Base-by-base conservation (phyloP, 306 rosid genomes). In the Datisca glomerata region DNA sequence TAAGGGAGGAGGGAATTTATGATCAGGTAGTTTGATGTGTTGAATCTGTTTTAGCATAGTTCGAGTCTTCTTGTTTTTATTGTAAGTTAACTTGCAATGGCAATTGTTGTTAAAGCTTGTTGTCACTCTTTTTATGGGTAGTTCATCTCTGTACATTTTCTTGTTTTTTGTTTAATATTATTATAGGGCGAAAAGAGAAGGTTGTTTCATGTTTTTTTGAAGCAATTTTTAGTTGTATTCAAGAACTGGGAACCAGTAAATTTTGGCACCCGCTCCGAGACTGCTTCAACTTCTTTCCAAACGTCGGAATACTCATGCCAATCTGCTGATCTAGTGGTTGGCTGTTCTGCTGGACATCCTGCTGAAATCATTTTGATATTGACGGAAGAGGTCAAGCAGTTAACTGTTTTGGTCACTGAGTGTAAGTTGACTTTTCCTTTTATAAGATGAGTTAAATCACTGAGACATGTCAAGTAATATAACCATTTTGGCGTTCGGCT, bases 301-400 rank as follows among this genome's bases (percentile, higher is more conserved):
- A 44, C 68, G 45, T 48, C 31, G 28, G 93, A 89, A 28, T 44
- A 34, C 61, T 57, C 54, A n/a, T 47, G 75, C 45, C 49, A 70
- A 32, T 68, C 58, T 20, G 73, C 72, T 58, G 76, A 74, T 49
- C 57, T 71, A 33, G 52, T 89, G 60, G 63, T 68, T 59, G 98
- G 98, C 63, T 89, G 98, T 74, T 74, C 74, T 42, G 62, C 81
- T 51, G 98, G 98, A 65, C 95, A 89, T 70, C 98, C 98, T 45
- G 67, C 82, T 37, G 98, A 84, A 66, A 60, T 89, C 51, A 84
- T 84, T 49, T 63, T 72, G 57, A 68, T 68, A 31, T 68, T 89
- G 57, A 56, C 61, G 17, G 95, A 89, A 33, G 98, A 89, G 81
- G 59, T 84, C 53, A 32, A 76, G 43, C 83, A 64, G 41, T 53